Evolutionary conservation across 345 rosid genomes (phyloP), one percentile per base, ranked within the genome.

Genomic region (Eutrema heterophyllum): DNA sequence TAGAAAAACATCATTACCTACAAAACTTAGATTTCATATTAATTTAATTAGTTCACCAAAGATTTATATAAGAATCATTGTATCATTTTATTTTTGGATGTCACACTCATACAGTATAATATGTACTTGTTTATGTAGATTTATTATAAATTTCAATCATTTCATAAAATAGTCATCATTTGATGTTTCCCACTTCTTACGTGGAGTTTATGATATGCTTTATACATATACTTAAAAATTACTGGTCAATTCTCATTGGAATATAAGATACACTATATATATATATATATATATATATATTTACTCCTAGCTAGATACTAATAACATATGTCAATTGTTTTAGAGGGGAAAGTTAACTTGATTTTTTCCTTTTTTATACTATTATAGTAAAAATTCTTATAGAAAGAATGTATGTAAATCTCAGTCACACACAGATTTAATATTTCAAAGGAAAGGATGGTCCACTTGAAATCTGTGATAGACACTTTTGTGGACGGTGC

Each of bases 381-480:
- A 52, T 41, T 5, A 51, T 6, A 21, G 46, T 41, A 44, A 16
- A 2, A 16, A 2, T 32, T 44, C 4, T 33, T 32, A 14, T 53
- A 43, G 9, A 32, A 43, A 8, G 54, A 30, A 7, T 64, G 65
- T 48, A 32, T 55, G 38, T 35, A 35, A 40, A 55, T 65, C 32
- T 56, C 10, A 55, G 4, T 65, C 59, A 48, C 39, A 30, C 11
- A 13, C 7, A 54, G 10, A 73, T 38, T 21, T 41, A 56, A 46
- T 7, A n/a, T 5, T 7, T 13, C 10, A 21, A 73, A 9, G 38
- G 16, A 67, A 50, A 74, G 54, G 39, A 30, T 11, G 52, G 54
- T 52, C 73, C 68, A 59, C 73, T 24, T 50, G 24, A 67, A n/a
- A 75, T 67, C 9, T 58, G 40, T 60, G 79, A 67, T 24, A 59